Conservation (phyloP, 352 stramenopile genomes). For the Phytophthora lateralis region DNA sequence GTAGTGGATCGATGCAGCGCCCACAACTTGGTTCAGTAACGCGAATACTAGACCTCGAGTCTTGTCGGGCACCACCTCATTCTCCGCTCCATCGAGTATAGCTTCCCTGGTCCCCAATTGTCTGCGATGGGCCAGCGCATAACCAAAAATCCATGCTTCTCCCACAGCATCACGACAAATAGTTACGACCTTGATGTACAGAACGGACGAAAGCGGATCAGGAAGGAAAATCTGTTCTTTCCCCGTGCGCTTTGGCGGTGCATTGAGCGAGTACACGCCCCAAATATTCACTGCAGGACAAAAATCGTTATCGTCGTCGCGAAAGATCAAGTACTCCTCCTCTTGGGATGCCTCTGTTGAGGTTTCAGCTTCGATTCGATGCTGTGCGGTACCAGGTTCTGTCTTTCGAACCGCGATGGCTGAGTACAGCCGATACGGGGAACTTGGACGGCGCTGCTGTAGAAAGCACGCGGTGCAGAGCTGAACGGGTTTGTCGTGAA, state of each 20-base stretch:
- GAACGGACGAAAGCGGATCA: constrained; percentile 23
- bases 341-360: constrained; percentile 4
- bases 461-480: constrained; percentile 36
- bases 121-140: constrained; percentile 25
- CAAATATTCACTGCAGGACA: constrained; percentile 44
- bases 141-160: constrained; percentile 36
- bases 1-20: constrained; percentile 30
- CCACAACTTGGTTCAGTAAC: constrained; percentile 27
- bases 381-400: constrained; percentile 3
- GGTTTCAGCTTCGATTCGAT: constrained; percentile 36
- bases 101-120: neutral
- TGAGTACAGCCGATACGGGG: constrained; percentile 38
- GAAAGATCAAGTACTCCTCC: constrained; percentile 34
- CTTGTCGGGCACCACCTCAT: constrained; percentile 27
- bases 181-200: constrained; percentile 32
- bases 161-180: constrained; percentile 36
- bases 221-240: constrained; percentile 24
- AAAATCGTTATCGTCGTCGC: constrained; percentile 36
- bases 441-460: constrained; percentile 24
- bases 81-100: constrained; percentile 15
- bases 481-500: constrained; percentile 32
- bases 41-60: constrained; percentile 29
- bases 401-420: constrained; percentile 22
- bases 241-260: constrained; percentile 8
- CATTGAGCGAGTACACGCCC: constrained; percentile 29